A percentile compares a stretch with the other conserved stretches of the same genome.
phyloP scores from a whole-genome alignment of 2,329 filamentous ascomycete genomes.

The Microdochium bolleyi region DNA sequence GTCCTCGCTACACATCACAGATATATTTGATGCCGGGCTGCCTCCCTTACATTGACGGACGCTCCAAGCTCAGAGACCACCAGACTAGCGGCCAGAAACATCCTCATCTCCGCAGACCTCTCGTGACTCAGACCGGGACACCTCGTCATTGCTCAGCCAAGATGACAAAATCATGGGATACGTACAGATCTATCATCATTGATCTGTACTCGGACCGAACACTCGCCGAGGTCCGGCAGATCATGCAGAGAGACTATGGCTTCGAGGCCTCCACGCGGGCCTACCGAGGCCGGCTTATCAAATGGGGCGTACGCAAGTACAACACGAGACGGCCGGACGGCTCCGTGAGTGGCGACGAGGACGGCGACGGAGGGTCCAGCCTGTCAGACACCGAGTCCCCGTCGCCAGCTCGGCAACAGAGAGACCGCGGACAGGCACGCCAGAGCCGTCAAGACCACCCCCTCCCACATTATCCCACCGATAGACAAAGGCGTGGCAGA shows the following conservation, averaged over 20 bases:
- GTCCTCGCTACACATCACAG: neutral
- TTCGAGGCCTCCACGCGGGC: constrained; percentile 39
- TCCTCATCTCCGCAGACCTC: neutral
- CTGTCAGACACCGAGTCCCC: neutral
- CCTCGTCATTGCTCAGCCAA: neutral
- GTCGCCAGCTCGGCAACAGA: neutral
- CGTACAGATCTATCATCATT: constrained; percentile 25
- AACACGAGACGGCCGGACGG: constrained; percentile 23
- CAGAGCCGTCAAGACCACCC: neutral
- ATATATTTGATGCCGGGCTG: neutral
- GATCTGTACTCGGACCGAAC: constrained; percentile 32
- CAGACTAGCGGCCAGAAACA: neutral
- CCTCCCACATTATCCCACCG: neutral
- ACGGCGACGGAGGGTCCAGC: neutral
- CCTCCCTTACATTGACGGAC: neutral
- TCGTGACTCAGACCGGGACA: neutral
- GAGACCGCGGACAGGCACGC: neutral
- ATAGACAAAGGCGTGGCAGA: neutral
- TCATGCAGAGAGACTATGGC: constrained; percentile 26
- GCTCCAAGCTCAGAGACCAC: neutral
- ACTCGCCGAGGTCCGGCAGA: constrained; percentile 28
- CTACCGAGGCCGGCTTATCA: constrained; percentile 38
- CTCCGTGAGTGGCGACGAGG: neutral
- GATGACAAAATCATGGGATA: constrained; percentile 37
- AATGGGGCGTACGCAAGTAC: constrained; percentile 40